Conservation (phyloP, 176 grass and related monocot species). For the Eleusine indica region DNA sequence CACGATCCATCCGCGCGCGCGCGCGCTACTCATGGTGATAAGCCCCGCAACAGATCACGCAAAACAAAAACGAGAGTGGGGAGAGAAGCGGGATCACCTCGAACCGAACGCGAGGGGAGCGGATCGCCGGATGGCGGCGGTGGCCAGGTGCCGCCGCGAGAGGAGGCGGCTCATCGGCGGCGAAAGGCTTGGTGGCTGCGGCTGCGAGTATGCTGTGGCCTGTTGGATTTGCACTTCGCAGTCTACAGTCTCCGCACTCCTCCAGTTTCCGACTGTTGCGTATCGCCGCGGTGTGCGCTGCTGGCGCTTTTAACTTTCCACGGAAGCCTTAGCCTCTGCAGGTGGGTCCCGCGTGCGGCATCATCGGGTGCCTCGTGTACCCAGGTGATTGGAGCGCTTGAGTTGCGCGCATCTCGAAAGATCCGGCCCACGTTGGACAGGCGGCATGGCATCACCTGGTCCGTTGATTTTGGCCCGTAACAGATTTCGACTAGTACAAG, state of each 20-base stretch:
- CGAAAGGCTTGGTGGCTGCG: not conserved
- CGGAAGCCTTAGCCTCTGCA: not conserved
- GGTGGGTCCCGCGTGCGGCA: not conserved
- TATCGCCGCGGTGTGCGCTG: not conserved
- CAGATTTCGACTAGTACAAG: not conserved
- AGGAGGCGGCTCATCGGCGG: conserved; percentile 52
- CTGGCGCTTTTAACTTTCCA: conserved; percentile 16
- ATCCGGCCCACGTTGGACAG: not conserved
- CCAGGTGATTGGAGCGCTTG: not conserved
- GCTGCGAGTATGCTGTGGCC: conserved; percentile 14
- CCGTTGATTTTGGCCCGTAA: not conserved
- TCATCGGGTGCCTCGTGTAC: not conserved
- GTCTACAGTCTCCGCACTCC: not conserved
- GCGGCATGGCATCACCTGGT: not conserved
- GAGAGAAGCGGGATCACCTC: conserved; percentile 22
- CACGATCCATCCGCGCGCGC: not conserved
- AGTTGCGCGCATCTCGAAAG: conserved; percentile 22
- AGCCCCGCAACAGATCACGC: conserved; percentile 1
- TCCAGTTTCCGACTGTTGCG: not conserved
- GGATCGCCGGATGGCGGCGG: not conserved
- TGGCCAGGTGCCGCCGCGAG: conserved; percentile 32
- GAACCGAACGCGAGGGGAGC: conserved; percentile 30
- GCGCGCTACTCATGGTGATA: not conserved
- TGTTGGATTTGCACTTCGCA: conserved; percentile 3
- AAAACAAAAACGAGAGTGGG: not conserved